A percentile compares a stretch with the other conserved stretches of the same genome.
phyloP scores from a whole-genome alignment of 768 basidiomycete genomes.

The Ramaria rubella region DNA sequence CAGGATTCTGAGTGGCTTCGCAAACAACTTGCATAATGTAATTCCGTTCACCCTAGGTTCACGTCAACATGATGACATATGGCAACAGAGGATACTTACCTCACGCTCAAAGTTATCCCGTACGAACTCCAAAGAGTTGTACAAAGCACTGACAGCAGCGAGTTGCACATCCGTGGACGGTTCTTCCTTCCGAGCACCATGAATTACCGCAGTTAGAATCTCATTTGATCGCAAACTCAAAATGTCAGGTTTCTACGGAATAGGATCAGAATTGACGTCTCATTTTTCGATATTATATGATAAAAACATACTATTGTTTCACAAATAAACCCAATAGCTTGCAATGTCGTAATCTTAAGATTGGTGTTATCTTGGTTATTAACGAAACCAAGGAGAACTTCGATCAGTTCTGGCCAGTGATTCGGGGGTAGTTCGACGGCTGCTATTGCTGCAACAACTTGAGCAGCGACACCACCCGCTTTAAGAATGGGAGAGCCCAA shows the following conservation, averaged over 20 bases:
- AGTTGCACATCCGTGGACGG: slow-evolving; percentile 84
- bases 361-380: slow-evolving; percentile 66
- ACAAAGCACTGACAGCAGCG: slow-evolving; percentile 87
- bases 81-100: slow-evolving; percentile 40
- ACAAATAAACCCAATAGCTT: slow-evolving; percentile 96
- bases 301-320: slow-evolving; percentile 77
- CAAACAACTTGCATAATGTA: slow-evolving; percentile 99
- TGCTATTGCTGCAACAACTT: slow-evolving; percentile 92
- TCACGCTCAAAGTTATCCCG: slow-evolving; percentile 97
- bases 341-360: slow-evolving; percentile 79
- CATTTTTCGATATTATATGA: not conserved
- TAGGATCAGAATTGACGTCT: not conserved
- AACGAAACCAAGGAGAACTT: slow-evolving; percentile 79
- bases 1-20: slow-evolving; percentile 86
- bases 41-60: slow-evolving; percentile 85
- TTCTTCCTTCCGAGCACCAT: slow-evolving; percentile 96
- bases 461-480: slow-evolving; percentile 83
- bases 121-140: slow-evolving; percentile 95
- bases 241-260: slow-evolving; percentile 80
- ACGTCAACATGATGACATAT: not conserved
- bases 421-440: slow-evolving; percentile 83
- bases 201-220: slow-evolving; percentile 96
- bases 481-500: slow-evolving; percentile 66
- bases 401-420: slow-evolving; percentile 89
- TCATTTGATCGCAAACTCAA: slow-evolving; percentile 87